Conservation (phyloP, 768 basidiomycete species). For the Mycena maculata region DNA sequence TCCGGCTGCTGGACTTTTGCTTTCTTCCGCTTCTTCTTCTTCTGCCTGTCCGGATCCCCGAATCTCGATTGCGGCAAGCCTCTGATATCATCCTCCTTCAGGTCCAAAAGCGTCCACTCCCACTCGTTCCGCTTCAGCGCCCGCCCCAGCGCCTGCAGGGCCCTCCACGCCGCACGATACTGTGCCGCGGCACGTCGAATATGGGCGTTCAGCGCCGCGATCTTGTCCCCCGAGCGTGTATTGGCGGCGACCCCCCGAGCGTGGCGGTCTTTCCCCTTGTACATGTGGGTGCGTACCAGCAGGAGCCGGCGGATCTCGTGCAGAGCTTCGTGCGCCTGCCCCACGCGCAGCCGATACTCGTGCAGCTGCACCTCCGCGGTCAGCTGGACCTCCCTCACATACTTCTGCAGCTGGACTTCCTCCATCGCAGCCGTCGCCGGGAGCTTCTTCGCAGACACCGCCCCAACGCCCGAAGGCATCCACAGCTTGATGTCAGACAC, state of each 20-base stretch:
- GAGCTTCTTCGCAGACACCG: too few species aligned
- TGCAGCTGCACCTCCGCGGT: constrained; percentile 15
- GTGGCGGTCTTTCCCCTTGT: constrained; percentile 36
- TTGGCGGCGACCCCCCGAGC: constrained; percentile 39
- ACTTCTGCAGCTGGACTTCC: too few species aligned
- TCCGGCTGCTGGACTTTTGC: background rate
- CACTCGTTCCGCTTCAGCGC: background rate
- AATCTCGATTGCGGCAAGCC: background rate
- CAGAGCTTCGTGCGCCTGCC: constrained; percentile 42
- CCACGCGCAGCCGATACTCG: constrained; percentile 38
- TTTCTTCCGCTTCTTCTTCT: background rate
- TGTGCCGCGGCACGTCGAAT: constrained; percentile 31
- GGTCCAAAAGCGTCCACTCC: background rate
- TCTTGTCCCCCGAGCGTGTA: constrained; percentile 35
- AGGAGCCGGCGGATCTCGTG: constrained; percentile 35
- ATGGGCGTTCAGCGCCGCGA: constrained; percentile 29
- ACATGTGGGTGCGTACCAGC: constrained; percentile 35
- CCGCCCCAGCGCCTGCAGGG: background rate
- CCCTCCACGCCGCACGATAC: constrained; percentile 33
- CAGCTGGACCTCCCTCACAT: too few species aligned
- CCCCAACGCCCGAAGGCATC: constrained; percentile 38
- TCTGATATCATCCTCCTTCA: constrained; percentile 8
- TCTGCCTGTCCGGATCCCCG: constrained; percentile 8
- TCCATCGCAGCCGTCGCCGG: background rate
- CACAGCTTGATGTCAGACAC: constrained; percentile 24